Percentiles rank a stretch among this genome's conserved stretches.
These are phyloP conservation scores for Diaporthe batatas DNA, from an alignment of 2,329 filamentous ascomycete species.

Conservation along the genomic window DNA sequence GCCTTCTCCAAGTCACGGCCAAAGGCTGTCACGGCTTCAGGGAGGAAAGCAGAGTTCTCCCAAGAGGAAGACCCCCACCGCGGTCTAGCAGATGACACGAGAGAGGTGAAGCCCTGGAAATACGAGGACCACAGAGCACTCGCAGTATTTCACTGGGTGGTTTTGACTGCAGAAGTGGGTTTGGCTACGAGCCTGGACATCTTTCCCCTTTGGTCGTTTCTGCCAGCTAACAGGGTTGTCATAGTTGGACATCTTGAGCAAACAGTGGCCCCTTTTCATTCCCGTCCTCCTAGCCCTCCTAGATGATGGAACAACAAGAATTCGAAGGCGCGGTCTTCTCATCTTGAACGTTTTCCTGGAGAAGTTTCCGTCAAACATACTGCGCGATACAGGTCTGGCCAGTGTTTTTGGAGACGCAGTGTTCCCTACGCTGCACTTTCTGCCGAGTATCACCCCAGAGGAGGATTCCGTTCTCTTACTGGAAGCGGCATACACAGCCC, in stretches of 20 bases:
- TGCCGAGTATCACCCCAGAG: conserved; percentile 83
- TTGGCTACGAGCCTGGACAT: conserved; percentile 34
- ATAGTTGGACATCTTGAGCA: conserved; percentile 60
- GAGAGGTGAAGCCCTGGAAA: conserved; percentile 72
- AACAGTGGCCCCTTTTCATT: conserved; percentile 76
- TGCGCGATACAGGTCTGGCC: conserved; percentile 74
- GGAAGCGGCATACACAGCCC: conserved; percentile 72
- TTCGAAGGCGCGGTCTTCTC: conserved; percentile 69
- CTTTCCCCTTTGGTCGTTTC: background rate
- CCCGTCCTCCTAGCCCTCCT: conserved; percentile 78
- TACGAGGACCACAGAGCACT: conserved; percentile 64
- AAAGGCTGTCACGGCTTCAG: conserved; percentile 66
- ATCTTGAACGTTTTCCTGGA: conserved; percentile 68
- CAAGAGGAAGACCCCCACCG: conserved; percentile 54
- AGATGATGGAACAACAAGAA: conserved; percentile 70
- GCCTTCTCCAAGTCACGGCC: conserved; percentile 73
- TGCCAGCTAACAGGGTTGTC: conserved; percentile 33
- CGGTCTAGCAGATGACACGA: conserved; percentile 55
- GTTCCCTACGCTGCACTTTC: conserved; percentile 78
- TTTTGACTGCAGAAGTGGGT: conserved; percentile 64
- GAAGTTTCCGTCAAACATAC: conserved; percentile 64
- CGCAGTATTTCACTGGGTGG: conserved; percentile 72
- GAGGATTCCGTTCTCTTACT: conserved; percentile 77
- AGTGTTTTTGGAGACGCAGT: conserved; percentile 77
- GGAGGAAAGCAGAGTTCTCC: conserved; percentile 65